Base-by-base conservation (phyloP, 805 yeast species). In the Lipomyces sp. region DNA sequence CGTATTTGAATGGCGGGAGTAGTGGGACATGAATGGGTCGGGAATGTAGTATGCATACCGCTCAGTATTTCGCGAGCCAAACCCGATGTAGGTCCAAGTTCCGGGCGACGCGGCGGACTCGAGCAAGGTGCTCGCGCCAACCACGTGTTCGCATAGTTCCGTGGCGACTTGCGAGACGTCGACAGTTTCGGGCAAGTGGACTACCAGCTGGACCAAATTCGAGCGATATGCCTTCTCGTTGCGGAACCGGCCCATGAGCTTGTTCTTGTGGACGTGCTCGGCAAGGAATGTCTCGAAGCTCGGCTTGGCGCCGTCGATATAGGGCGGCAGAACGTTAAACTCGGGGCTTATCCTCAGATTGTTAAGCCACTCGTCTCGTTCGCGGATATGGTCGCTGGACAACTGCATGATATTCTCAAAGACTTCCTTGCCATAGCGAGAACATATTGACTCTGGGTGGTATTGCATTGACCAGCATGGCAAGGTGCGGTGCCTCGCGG, bases 391-490 rank as follows among this genome's bases (percentile, higher is more conserved):
- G 19, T 8, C 37, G 4, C 22, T 29, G 2, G 57, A 19, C n/a
- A 39, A n/a, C 8, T n/a, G 11, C 24, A 49, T 39, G 2, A 55
- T 19, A 21, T 49, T 52, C 31, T 34, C 45, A 29, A 55, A 18
- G 3, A 39, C 26, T 28, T 47, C 48, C 11, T 63, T 73, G 1
- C 98, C 98, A 41, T 70, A 61, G 13, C 74, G 71, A 0, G 97
- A 88, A 61, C 96, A 87, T 35, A 91, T 80, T 1, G 96, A 88
- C 63, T 93, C 99, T 0, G 98, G 98, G 63, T 93, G 99, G 63
- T 90, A 95, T 63, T 93, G 99, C 2, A 93, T 97, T 0, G 96
- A 98, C 65, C 74, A 91, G 70, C 84, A 85, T 0, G 97, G 97
- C 19, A 70, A 68, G 0, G 33, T 18, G 0, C 43, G 58, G 62